Conservation (phyloP, 768 basidiomycete genomes). For the Xanthoconium purpureum region DNA sequence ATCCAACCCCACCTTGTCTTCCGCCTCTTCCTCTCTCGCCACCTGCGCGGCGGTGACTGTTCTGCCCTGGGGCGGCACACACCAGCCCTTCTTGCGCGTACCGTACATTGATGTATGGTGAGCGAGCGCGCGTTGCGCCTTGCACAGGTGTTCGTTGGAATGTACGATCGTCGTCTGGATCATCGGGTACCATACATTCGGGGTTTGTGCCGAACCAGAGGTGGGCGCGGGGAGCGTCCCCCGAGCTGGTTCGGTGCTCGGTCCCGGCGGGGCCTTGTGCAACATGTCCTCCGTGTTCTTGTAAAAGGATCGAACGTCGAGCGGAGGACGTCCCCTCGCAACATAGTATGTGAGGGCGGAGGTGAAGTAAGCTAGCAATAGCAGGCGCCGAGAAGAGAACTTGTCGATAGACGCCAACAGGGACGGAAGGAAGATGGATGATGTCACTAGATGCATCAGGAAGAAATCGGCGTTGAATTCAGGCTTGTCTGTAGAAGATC, state of each 20-base stretch:
- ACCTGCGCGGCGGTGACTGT: constrained; percentile 17
- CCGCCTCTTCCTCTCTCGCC: constrained; percentile 22
- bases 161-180: constrained; percentile 51
- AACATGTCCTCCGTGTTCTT: constrained; percentile 26
- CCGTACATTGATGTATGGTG: constrained; percentile 47
- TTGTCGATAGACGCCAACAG: constrained; percentile 37
- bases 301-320: constrained; percentile 34
- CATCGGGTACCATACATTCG: constrained; percentile 58
- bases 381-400: constrained; percentile 22
- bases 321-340: constrained; percentile 31
- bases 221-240: constrained; percentile 30
- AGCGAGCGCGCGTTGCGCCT: constrained; percentile 46
- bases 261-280: constrained; percentile 32
- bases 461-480: constrained; percentile 66
- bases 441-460: constrained; percentile 69
- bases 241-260: constrained; percentile 20
- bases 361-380: constrained; percentile 31
- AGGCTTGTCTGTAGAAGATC: constrained; percentile 39
- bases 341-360: constrained; percentile 30
- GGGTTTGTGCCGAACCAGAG: constrained; percentile 35
- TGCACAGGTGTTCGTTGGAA: constrained; percentile 54
- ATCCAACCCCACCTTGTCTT: constrained; percentile 23
- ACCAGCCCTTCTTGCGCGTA: constrained; percentile 29
- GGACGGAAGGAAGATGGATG: constrained; percentile 58
- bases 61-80: constrained; percentile 8